Evolutionary conservation across 495 filamentous ascomycete species (phyloP), one percentile per base, ranked within the genome.

Genomic region (Penicillium atrosanguineum): DNA sequence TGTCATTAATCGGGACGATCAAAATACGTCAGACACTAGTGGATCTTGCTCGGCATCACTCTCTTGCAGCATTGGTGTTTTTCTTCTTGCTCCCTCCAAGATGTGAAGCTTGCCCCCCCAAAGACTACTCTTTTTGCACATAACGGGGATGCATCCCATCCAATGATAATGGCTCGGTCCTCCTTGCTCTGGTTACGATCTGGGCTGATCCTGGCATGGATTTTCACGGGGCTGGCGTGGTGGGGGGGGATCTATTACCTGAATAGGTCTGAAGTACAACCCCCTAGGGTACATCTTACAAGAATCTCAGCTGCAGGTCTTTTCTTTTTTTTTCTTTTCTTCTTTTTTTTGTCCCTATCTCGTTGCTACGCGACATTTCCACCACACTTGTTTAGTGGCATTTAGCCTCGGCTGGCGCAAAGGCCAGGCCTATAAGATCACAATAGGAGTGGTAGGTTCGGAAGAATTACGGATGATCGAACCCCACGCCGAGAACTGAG

Each of bases 1-100:
- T 55, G 55, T 44, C 46, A 56, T 51, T 20, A 46, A 47, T 37
- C 50, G 55, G 56, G 63, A 50, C 50, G 63, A 66, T 67, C 58
- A 40, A 23, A 52, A 56, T 68, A 67, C 59, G 65, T 65, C 68
- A 67, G 46, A 44, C 48, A 53, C 50, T 45, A 48, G 52, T 48
- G 56, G 57, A 41, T n/a, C 46, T 21, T 9, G 29, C n/a, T 23
- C 21, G 16, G 1, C 21, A 37, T 20, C 38, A 4, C 2, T 2
- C 16, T 40, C 8, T 40, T 19, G 38, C 2, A 14, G 6, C 38
- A n/a, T n/a, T 23, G 15, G 47, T 38, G 18, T 19, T 42, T 40
- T 16, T 37, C 26, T 31, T 34, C 15, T 15, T 40, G 11, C n/a
- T n/a, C 44, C 25, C 16, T 6, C 29, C 15, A 20, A 20, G 38